Base-by-base conservation (phyloP, 2,329 filamentous ascomycete genomes). In the Colletotrichum phormii region DNA sequence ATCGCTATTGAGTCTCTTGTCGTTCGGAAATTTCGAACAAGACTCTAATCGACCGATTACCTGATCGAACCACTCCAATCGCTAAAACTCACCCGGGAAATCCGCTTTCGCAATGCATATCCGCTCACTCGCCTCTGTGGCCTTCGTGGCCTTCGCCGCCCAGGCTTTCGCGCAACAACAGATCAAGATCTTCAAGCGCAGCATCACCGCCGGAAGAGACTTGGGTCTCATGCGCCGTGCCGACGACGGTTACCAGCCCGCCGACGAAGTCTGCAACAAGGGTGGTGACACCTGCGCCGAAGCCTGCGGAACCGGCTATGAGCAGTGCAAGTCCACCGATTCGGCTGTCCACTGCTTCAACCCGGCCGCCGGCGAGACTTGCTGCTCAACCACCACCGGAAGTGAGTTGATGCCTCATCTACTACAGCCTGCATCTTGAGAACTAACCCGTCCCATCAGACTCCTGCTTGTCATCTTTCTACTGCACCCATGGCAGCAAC, bases 381-480 rank as follows among this genome's bases (percentile, higher is more conserved):
- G 90, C 86, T 92, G 90, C 79, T 83, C 85, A 54, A 86, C 88
- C 77, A 83, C 83, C 76, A 84, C 83, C 75, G 90, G 90, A 82
- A 89, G 89, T 90, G 83, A 78, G 87, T 86, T 60, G 60, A n/a
- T 12, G 13, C 51, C 51, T 12, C 53, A 7, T 18, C 7, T 31
- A 13, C 58, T 18, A 26, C 15, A 26, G 11, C 31, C 22, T 26
- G 15, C 37, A 8, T 57, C 26, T 5, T 63, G 4, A 29, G 58
- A 15, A 59, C 68, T 74, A 54, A 74, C 71, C 57, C 53, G 51
- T 57, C 4, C n/a, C 15, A 67, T 33, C 64, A 91, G 89, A 90
- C 81, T 89, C 90, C 37, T 92, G 90, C 80, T 86, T 89, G 37
- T 79, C 82, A 18, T 89, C 89, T 62, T 92, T 88, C 84, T 92